These are phyloP conservation scores for Petunia secreta DNA, from an alignment of 257 asterid species.

Conservation along the genomic window DNA sequence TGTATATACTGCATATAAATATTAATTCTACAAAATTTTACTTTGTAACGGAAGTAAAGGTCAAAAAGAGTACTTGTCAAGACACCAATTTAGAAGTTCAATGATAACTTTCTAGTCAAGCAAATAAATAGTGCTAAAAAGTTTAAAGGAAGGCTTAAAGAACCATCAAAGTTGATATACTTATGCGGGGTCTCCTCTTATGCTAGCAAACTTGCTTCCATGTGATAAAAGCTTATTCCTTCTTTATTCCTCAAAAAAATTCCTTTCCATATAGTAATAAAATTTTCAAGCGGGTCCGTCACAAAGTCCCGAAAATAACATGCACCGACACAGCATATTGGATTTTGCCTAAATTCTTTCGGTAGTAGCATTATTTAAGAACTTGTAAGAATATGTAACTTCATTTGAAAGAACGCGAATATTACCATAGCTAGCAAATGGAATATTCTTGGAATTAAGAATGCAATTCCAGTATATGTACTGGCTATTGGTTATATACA, in stretches of 20 bases:
- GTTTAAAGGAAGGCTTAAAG: background rate
- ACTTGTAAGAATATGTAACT: background rate
- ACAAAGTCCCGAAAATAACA: background rate
- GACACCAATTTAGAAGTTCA: background rate
- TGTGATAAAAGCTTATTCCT: background rate
- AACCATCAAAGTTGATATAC: background rate
- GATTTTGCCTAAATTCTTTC: background rate
- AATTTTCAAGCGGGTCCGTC: background rate
- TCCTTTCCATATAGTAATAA: background rate
- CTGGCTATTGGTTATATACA: background rate
- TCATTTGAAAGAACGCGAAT: background rate
- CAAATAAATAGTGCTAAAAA: background rate
- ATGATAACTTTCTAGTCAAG: background rate
- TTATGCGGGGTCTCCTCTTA: too few species aligned
- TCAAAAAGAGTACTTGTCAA: background rate
- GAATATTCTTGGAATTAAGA: conserved; percentile 1
- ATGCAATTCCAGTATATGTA: background rate
- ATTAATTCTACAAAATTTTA: background rate
- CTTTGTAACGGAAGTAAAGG: background rate
- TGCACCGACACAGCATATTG: background rate
- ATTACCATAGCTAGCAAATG: background rate
- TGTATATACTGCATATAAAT: background rate
- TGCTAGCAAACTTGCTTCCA: conserved; percentile 1
- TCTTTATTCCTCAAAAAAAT: background rate
- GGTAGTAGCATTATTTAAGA: background rate